Conservation (phyloP, 1,284 basidiomycete species). For the Ceratobasidium sp. region DNA sequence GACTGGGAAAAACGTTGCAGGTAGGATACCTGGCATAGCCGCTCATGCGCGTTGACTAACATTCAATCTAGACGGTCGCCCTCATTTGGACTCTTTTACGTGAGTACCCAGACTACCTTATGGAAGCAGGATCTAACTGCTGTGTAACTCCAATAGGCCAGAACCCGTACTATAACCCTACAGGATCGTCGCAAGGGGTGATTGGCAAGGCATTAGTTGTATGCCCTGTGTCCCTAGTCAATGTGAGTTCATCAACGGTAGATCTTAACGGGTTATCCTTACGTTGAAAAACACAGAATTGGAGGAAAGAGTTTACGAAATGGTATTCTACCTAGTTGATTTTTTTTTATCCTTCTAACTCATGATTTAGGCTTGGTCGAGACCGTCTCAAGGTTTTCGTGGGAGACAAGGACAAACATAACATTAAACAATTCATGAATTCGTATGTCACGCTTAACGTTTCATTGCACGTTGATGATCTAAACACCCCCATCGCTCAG, state of each 20-base stretch:
- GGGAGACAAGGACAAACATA: conserved; percentile 78
- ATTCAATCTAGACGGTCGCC: conserved; percentile 71
- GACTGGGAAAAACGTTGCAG: conserved; percentile 92
- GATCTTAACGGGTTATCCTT: conserved; percentile 14
- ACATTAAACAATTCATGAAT: conserved; percentile 76
- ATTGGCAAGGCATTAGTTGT: conserved; percentile 88
- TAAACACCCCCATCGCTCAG: conserved; percentile 50
- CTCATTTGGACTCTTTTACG: conserved; percentile 89
- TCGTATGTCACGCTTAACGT: conserved; percentile 58
- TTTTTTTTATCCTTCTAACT: neutral
- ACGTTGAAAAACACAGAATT: conserved; percentile 78
- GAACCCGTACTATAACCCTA: conserved; percentile 73
- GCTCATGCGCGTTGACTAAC: neutral
- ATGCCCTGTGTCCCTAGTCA: conserved; percentile 91
- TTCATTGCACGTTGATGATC: neutral
- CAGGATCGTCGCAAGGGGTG: conserved; percentile 44
- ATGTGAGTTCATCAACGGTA: too few species aligned
- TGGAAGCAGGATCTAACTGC: neutral
- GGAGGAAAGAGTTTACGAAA: conserved; percentile 95
- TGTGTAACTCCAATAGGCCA: conserved; percentile 63
- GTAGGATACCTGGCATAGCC: conserved; percentile 47
- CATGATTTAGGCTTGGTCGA: conserved; percentile 65
- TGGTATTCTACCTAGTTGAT: conserved; percentile 57
- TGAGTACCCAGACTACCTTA: conserved; percentile 51
- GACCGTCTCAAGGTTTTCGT: conserved; percentile 81